Evolutionary conservation across 129 eudicot species (phyloP), one percentile per base, ranked within the genome.

Genomic region (Glebionis coronaria): DNA sequence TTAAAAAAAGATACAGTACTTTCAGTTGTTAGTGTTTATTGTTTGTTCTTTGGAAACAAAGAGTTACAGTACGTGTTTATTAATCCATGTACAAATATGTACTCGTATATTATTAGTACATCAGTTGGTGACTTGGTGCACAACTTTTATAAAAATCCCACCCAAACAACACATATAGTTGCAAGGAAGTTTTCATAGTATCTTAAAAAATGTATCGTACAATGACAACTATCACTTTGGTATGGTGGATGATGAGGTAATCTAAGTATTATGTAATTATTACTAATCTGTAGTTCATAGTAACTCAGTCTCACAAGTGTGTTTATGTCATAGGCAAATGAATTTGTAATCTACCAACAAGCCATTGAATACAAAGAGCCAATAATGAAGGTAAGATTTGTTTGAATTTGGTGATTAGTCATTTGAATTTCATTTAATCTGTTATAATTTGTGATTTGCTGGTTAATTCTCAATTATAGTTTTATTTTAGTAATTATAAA

Each of bases 201-300:
- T n/a, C 53, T 62, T 13, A 1, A 54, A 69, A 38, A 61, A 63
- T 46, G 68, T 54, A 14, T 40, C 45, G 11, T 71, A 79, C 64
- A 76, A 74, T 50, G 42, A 70, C 29, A 71, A 78, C 20, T 73
- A 69, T 60, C 87, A 78, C 27, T 56, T 68, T 4, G 75, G 11
- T 55, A 71, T n/a, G 31, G 9, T 71, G 45, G 81, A 82, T 68
- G 52, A 63, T 23, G 72, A 78, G 78, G 87, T 82, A 56, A 29
- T 42, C 8, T 25, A 38, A 14, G 3, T 49, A 49, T 12, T 14
- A 0, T 27, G 4, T 14, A 5, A n/a, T 52, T 15, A 16, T 11
- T 13, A 10, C 9, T 18, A 10, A n/a, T 44, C 31, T 13, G 16
- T 27, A 14, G 12, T 56, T 28, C 16, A 45, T 35, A 23, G 28